These are phyloP conservation scores for Ascocoryne sarcoides DNA, from an alignment of 2,329 filamentous ascomycete genomes.

Conservation along the genomic window DNA sequence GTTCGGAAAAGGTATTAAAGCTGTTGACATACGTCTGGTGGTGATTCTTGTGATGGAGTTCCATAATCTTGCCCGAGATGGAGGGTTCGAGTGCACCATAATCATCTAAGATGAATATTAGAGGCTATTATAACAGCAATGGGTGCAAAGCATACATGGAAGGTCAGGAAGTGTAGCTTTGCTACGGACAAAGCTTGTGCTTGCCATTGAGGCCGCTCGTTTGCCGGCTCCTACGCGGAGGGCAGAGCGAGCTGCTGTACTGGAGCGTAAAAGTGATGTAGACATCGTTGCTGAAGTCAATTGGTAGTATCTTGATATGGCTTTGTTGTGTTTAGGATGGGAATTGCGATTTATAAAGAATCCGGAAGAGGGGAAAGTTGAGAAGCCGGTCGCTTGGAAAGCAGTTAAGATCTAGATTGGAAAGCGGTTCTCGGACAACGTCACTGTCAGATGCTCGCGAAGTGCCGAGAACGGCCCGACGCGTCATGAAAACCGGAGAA, in stretches of 20 bases:
- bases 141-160: conserved; percentile 44
- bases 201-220: conserved; percentile 56
- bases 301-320: conserved; percentile 8
- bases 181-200: conserved; percentile 69
- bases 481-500: too few relatives aligned
- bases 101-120: conserved; percentile 55
- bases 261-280: conserved; percentile 63
- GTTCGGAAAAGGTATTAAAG: conserved; percentile 72
- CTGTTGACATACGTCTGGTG: conserved; percentile 90
- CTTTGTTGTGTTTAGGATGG: too few relatives aligned
- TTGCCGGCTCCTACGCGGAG: conserved; percentile 59
- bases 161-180: conserved; percentile 94
- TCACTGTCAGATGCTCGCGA: too few relatives aligned
- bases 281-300: conserved; percentile 49
- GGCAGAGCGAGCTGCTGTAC: conserved; percentile 58
- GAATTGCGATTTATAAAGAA: too few relatives aligned
- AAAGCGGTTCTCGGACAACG: conserved; percentile 1
- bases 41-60: conserved; percentile 90
- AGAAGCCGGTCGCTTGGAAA: too few relatives aligned
- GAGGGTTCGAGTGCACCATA: conserved; percentile 85
- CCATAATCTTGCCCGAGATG: conserved; percentile 90
- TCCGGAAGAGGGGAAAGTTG: background rate
- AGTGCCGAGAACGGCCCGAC: too few relatives aligned
- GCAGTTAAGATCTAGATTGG: too few relatives aligned
- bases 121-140: conserved; percentile 3